Base-by-base conservation (phyloP, 805 yeast genomes). In the Wickerhamomyces alni region DNA sequence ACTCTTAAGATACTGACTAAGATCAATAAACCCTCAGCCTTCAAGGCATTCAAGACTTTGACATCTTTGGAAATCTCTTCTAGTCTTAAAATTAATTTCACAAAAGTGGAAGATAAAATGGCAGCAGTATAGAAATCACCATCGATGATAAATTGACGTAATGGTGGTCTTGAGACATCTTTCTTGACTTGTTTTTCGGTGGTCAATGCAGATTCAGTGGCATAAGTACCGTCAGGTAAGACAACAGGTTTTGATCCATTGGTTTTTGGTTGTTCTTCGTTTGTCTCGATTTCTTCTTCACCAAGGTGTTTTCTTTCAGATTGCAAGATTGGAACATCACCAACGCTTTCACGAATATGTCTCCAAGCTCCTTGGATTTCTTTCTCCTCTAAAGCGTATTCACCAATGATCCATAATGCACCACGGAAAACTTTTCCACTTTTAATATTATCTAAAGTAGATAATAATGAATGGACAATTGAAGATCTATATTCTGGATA, bases 211-310 rank as follows among this genome's bases (percentile, higher is more conserved):
- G 79, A 77, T 64, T 93, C 99, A 31, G 96, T 86, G 22, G 99
- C 99, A 63, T 93, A 93, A 0, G 99, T 93, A 52, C 99, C 99
- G 66, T 93, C 99, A n/a, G 99, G 96, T 48, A 93, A 72, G 43
- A 93, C 82, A 43, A 83, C 81, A 17, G 97, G 97, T 33, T 86
- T 86, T 29, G 64, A 58, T 29, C 67, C 70, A 17, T 56, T 59
- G 26, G 61, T 51, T 19, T 55, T 59, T 17, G 40, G 46, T 16
- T 50, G 56, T 5, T 41, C 49, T n/a, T 49, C 59, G 10, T 59
- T 66, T 4, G 48, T 54, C 10, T 49, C 54, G 6, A 50, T 63
- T 4, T 59, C 65, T 7, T 63, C 68, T n/a, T 61, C 60, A 13
- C 66, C 62, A 15, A 52, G 49, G 41, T 64, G 63, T 43, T 68